A percentile compares a stretch with the other conserved stretches of the same genome.
These are phyloP conservation scores for Gardenia jasminoides DNA, from an alignment of 257 asterid genomes.

Conservation along the genomic window DNA sequence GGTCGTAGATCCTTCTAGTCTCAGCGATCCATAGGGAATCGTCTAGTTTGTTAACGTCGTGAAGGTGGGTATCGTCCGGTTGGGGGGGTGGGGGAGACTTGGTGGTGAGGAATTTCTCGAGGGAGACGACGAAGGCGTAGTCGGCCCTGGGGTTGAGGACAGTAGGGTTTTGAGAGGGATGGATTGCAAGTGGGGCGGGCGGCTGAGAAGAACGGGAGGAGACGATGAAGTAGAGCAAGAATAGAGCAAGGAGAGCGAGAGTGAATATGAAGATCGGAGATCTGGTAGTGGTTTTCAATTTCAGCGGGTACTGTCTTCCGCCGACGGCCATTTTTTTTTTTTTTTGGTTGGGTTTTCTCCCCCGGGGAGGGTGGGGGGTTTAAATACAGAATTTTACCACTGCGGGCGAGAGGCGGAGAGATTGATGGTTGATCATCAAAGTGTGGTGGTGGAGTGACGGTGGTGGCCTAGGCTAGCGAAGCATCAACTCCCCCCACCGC, in stretches of 20 bases:
- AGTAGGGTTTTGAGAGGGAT: constrained; percentile 26
- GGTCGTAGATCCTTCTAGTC: constrained; percentile 48
- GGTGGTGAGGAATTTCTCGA: constrained; percentile 61
- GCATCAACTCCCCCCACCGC: too few species aligned
- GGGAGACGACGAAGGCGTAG: constrained; percentile 77
- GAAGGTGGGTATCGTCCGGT: constrained; percentile 40
- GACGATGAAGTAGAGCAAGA: constrained; percentile 51
- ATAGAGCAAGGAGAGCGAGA: constrained; percentile 42
- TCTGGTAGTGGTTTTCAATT: constrained; percentile 43
- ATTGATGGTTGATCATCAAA: too few species aligned
- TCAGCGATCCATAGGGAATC: constrained; percentile 52
- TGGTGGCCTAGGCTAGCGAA: too few species aligned
- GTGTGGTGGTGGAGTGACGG: too few species aligned
- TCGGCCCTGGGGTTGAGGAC: constrained; percentile 41
- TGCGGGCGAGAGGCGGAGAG: too few species aligned
- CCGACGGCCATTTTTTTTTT: constrained; percentile 20
- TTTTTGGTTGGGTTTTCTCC: too few species aligned
- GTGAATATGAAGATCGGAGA: constrained; percentile 41
- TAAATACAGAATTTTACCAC: too few species aligned
- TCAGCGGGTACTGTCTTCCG: constrained; percentile 47
- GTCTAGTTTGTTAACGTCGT: constrained; percentile 48
- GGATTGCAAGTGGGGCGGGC: constrained; percentile 16
- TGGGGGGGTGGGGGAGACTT: constrained; percentile 19
- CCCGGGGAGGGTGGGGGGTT: too few species aligned
- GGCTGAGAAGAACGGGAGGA: constrained; percentile 34